Evolutionary conservation across 768 basidiomycete species (phyloP).

Genomic region (Rhodotorula graminis): DNA sequence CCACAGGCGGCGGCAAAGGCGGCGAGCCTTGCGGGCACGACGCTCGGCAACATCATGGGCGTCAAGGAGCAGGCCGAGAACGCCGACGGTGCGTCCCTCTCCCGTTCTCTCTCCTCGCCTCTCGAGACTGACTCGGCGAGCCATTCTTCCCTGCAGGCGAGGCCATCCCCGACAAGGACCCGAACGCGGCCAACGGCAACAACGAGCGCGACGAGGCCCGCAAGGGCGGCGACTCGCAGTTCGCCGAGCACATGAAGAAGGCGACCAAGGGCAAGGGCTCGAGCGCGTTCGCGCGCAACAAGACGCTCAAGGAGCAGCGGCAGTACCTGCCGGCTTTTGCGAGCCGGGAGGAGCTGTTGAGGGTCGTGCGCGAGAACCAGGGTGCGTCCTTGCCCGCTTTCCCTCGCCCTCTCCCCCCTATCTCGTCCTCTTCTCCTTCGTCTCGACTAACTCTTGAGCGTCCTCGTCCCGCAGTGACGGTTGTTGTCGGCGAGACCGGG

Average conservation of each 20-base stretch:
- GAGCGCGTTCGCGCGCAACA: constrained; percentile 45
- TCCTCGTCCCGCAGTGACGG: constrained; percentile 61
- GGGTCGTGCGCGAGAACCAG: constrained; percentile 87
- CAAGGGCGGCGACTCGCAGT: constrained; percentile 93
- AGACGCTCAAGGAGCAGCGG: constrained; percentile 87
- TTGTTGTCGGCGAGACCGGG: constrained; percentile 99
- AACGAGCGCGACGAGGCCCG: constrained; percentile 45
- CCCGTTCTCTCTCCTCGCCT: constrained; percentile 44
- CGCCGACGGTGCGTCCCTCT: constrained; percentile 18
- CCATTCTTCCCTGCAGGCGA: background rate
- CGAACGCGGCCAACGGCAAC: background rate
- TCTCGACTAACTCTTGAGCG: background rate
- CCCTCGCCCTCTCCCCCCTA: background rate
- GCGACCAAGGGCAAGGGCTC: constrained; percentile 6
- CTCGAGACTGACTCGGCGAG: background rate
- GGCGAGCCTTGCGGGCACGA: constrained; percentile 82
- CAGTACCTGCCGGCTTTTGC: constrained; percentile 98
- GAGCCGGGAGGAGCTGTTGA: constrained; percentile 86
- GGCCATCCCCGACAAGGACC: background rate
- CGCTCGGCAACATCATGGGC: constrained; percentile 95
- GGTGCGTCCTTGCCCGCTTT: constrained; percentile 52
- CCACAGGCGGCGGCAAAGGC: constrained; percentile 83
- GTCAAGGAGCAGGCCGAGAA: constrained; percentile 76
- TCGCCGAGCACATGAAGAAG: constrained; percentile 82
- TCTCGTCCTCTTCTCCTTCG: too few relatives aligned